These are phyloP conservation scores for Scheffersomyces segobiensis DNA, from an alignment of 1,139 yeast genomes.

Conservation along the genomic window DNA sequence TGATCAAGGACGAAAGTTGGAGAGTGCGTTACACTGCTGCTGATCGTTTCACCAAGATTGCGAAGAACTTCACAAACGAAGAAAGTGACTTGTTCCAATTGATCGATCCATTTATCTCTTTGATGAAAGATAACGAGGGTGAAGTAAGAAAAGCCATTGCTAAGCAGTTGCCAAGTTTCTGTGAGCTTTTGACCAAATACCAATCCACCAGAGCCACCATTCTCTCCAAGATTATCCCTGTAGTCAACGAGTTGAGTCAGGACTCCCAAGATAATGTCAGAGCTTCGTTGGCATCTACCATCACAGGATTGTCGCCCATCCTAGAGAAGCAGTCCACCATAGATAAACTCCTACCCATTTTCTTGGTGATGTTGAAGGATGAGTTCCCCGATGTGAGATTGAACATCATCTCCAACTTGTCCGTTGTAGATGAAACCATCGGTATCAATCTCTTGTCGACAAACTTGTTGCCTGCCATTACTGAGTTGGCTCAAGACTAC, in stretches of 20 bases:
- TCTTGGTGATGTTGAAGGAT: constrained; percentile 91
- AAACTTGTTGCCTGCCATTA: constrained; percentile 89
- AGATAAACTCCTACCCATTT: constrained; percentile 81
- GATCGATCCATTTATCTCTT: constrained; percentile 67
- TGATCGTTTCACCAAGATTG: constrained; percentile 78
- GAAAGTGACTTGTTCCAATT: constrained; percentile 55
- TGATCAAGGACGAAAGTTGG: constrained; percentile 93
- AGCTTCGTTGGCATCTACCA: constrained; percentile 85
- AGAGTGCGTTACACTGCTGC: constrained; percentile 98
- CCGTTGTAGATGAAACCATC: constrained; percentile 89
- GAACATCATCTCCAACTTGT: constrained; percentile 88
- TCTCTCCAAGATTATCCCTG: constrained; percentile 74
- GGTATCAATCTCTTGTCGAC: constrained; percentile 88
- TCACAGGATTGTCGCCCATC: constrained; percentile 84
- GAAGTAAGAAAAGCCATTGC: constrained; percentile 96
- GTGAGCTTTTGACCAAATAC: constrained; percentile 50
- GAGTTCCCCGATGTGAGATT: constrained; percentile 96
- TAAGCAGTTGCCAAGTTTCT: constrained; percentile 84
- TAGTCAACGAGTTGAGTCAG: constrained; percentile 78
- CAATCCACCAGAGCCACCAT: constrained; percentile 53
- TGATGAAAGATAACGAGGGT: constrained; percentile 92
- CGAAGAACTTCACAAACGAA: constrained; percentile 59
- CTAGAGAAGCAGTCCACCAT: constrained; percentile 84
- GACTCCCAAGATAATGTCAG: constrained; percentile 94
- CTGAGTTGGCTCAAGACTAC: constrained; percentile 93